Percentiles rank a stretch among this genome's conserved stretches.
These are phyloP conservation scores for Fusarium anguioides DNA, from an alignment of 2,329 filamentous ascomycete species.

Conservation along the genomic window DNA sequence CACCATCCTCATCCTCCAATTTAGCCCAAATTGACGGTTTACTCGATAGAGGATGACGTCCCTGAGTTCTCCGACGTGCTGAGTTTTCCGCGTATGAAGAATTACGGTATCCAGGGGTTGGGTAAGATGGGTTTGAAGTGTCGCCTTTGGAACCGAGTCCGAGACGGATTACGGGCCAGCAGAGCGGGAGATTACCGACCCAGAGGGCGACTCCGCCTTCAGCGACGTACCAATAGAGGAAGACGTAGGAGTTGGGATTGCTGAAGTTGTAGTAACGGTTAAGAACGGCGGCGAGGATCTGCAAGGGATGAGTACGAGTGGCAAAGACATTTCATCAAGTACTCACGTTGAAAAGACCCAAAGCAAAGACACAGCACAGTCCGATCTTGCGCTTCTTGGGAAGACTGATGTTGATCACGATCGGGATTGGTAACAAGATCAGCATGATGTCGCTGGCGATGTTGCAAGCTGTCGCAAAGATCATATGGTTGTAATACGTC, in stretches of 20 bases:
- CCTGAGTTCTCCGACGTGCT: conserved; percentile 31
- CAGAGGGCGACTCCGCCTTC: conserved; percentile 69
- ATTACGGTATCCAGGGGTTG: conserved; percentile 25
- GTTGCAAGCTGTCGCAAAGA: conserved; percentile 60
- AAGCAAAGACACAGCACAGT: conserved; percentile 64
- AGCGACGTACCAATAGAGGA: conserved; percentile 70
- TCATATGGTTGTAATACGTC: conserved; percentile 60
- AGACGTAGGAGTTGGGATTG: conserved; percentile 64
- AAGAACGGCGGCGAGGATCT: conserved; percentile 67
- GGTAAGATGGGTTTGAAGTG: conserved; percentile 42
- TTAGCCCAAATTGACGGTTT: conserved; percentile 47
- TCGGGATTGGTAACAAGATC: conserved; percentile 58
- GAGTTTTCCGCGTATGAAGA: conserved; percentile 36
- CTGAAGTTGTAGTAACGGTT: conserved; percentile 72
- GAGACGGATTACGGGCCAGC: conserved; percentile 66
- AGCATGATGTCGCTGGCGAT: conserved; percentile 59
- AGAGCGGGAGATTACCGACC: conserved; percentile 70
- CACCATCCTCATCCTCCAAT: conserved; percentile 44
- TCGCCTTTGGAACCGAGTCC: conserved; percentile 45
- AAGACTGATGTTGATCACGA: conserved; percentile 55
- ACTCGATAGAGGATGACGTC: conserved; percentile 23
- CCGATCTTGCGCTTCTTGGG: conserved; percentile 61
- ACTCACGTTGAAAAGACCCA: conserved; percentile 61
- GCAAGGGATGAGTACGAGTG: conserved; percentile 18
- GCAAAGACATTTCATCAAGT: too few relatives aligned